These are phyloP conservation scores for Cystoisospora suis DNA, from an alignment of 169 alveolate genomes.

Conservation along the genomic window DNA sequence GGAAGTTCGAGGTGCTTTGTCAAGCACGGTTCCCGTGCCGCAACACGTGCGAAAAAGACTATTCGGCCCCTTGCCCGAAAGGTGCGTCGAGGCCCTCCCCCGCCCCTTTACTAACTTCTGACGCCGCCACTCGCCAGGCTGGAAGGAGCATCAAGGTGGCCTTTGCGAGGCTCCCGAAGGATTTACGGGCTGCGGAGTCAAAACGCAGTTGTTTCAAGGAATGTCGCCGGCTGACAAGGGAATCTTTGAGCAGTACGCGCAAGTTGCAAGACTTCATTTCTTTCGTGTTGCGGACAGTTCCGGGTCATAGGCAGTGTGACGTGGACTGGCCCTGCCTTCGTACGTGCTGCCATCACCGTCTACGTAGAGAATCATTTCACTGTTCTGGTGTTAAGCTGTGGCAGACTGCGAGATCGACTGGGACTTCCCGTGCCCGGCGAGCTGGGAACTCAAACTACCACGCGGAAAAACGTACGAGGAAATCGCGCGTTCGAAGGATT, in stretches of 20 bases:
- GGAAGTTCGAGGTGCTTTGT: conserved; percentile 22
- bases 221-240: background rate
- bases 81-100: background rate
- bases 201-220: background rate
- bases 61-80: conserved; percentile 32
- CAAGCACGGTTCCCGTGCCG: conserved; percentile 53
- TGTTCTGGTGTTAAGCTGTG: conserved; percentile 21
- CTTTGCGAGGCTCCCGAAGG: background rate
- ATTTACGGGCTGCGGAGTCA: background rate
- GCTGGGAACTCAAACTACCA: conserved; percentile 31
- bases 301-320: background rate
- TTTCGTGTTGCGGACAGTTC: background rate
- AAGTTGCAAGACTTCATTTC: background rate
- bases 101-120: background rate
- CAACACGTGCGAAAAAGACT: conserved; percentile 50
- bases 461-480: background rate
- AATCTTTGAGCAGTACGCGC: background rate
- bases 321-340: conserved; percentile 36
- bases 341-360: too few species aligned
- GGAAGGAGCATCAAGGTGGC: conserved; percentile 2
- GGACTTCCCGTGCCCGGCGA: conserved; percentile 52
- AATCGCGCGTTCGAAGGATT: background rate
- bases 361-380: too few species aligned
- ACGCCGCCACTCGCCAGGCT: background rate
- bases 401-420: conserved; percentile 43